Conservation (phyloP, 2,329 filamentous ascomycete species). For the Pseudohalonectria lignicola region DNA sequence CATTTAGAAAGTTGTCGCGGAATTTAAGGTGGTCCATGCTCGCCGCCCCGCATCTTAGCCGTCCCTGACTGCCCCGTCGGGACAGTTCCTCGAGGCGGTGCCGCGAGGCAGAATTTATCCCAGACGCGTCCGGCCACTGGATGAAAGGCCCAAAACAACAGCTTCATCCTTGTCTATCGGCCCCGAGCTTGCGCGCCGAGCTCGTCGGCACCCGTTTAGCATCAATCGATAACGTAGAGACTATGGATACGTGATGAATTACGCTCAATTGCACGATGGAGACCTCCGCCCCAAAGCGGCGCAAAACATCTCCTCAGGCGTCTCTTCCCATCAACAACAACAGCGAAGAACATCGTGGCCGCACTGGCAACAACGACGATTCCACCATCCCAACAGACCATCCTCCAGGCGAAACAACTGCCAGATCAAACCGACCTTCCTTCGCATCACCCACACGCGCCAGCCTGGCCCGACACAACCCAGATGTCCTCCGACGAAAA, state of each 20-base stretch:
- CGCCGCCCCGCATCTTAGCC: no score
- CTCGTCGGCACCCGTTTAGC: no score
- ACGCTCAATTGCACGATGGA: constrained; percentile 30
- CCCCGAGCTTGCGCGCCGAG: no score
- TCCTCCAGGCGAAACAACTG: no score
- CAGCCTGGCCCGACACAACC: constrained; percentile 50
- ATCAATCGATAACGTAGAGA: no score
- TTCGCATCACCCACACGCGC: constrained; percentile 58
- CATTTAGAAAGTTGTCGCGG: no score
- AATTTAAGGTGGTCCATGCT: no score
- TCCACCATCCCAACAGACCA: constrained; percentile 23
- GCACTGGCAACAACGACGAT: constrained; percentile 13
- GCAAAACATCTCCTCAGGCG: constrained; percentile 47
- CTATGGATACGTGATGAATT: no score
- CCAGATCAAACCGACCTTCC: constrained; percentile 35
- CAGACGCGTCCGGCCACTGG: background rate
- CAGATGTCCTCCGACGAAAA: constrained; percentile 36
- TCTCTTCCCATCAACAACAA: constrained; percentile 22
- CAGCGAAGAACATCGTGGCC: constrained; percentile 6
- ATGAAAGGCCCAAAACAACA: no score
- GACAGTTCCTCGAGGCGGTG: background rate
- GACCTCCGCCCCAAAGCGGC: constrained; percentile 50
- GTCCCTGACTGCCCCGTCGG: no score
- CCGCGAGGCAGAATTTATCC: background rate
- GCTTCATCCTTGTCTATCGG: no score